These are phyloP conservation scores for Yamadazyma aaseri DNA, from an alignment of 1,139 yeast genomes.

Conservation along the genomic window DNA sequence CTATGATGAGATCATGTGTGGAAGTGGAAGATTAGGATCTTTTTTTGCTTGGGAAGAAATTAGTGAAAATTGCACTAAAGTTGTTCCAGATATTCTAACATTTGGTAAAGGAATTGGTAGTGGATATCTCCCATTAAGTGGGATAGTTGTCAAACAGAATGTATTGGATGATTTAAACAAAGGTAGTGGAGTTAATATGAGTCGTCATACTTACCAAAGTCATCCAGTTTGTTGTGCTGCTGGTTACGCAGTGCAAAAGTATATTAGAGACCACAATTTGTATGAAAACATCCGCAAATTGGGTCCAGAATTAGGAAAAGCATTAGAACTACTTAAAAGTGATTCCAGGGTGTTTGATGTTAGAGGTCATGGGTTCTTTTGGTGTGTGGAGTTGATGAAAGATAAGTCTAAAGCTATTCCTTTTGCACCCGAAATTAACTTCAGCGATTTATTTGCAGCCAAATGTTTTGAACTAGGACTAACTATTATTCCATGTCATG, in stretches of 20 bases:
- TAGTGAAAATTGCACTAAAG: too few species aligned
- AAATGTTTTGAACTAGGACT: conserved; percentile 38
- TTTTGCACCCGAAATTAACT: conserved; percentile 30
- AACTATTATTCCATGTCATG: conserved; percentile 9
- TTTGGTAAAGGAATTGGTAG: conserved; percentile 63
- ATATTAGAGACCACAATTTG: conserved; percentile 41
- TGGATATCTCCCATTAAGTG: conserved; percentile 62
- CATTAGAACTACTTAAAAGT: conserved; percentile 26
- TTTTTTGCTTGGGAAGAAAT: conserved; percentile 49
- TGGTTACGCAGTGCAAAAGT: conserved; percentile 55
- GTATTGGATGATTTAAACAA: conserved; percentile 40
- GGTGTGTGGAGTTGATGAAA: conserved; percentile 55
- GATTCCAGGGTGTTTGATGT: conserved; percentile 49
- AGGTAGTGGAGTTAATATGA: conserved; percentile 42
- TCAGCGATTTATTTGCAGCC: conserved; percentile 33
- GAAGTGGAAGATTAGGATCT: conserved; percentile 47
- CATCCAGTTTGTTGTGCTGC: conserved; percentile 57
- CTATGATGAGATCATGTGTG: conserved; percentile 66
- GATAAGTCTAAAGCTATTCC: conserved; percentile 47
- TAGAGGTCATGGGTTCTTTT: conserved; percentile 59
- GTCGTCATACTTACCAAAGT: conserved; percentile 59
- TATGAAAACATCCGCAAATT: conserved; percentile 44
- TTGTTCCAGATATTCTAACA: conserved; percentile 56
- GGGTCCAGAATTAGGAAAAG: conserved; percentile 47
- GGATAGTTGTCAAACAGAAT: conserved; percentile 50